Conservation (phyloP, 768 basidiomycete species). For the Multifurca ochricompacta region DNA sequence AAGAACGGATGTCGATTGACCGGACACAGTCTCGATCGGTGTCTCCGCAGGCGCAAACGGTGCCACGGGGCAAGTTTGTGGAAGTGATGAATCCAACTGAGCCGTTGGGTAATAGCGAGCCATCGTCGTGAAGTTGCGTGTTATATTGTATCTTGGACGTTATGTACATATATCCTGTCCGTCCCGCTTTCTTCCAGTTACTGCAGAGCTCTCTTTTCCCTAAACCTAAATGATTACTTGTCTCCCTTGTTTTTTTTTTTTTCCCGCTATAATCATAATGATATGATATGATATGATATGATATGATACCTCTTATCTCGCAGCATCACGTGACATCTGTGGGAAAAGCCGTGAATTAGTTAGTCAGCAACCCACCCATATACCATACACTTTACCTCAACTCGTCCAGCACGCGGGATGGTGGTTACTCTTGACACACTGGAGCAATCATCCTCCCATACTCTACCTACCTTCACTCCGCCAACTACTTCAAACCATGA, state of each 20-base stretch:
- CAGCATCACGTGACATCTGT: too few species aligned
- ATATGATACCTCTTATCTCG: too few species aligned
- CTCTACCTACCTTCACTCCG: neutral
- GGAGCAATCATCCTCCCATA: neutral
- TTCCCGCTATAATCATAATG: too few species aligned
- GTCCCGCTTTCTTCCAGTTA: slow-evolving; percentile 9
- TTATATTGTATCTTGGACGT: slow-evolving; percentile 17
- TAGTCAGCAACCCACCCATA: neutral
- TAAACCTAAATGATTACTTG: slow-evolving; percentile 5
- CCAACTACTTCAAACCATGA: slow-evolving; percentile 1
- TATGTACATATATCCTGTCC: slow-evolving; percentile 18
- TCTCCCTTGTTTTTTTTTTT: too few species aligned
- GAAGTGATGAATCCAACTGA: slow-evolving; percentile 48
- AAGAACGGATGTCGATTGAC: slow-evolving; percentile 46
- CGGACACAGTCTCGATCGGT: slow-evolving; percentile 33
- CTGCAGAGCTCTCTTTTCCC: slow-evolving; percentile 2
- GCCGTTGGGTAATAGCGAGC: slow-evolving; percentile 31
- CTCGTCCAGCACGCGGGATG: neutral
- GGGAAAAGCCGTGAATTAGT: neutral
- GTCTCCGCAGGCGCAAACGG: slow-evolving; percentile 36
- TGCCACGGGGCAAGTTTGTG: slow-evolving; percentile 45
- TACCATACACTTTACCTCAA: neutral
- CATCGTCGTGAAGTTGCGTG: slow-evolving; percentile 23
- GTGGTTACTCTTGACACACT: neutral
- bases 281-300: too few species aligned